Conservation (phyloP, 208 protist species). For the Leishmania aethiopica region DNA sequence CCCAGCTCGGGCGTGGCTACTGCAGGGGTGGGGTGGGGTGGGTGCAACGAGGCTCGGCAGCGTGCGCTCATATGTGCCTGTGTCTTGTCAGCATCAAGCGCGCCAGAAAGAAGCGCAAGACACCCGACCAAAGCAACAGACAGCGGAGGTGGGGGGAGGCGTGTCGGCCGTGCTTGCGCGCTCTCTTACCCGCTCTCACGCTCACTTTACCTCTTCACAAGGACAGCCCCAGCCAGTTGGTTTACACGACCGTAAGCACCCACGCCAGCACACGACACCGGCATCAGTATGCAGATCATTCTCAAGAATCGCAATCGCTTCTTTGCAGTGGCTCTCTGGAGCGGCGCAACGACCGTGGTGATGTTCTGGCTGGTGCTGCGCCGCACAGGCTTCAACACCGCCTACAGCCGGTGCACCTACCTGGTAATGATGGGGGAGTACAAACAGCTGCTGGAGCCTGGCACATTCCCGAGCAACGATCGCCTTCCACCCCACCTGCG, state of each 20-base stretch:
- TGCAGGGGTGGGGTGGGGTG: neutral
- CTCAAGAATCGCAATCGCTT: conserved; percentile 72
- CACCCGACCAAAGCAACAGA: neutral
- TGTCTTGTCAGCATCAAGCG: neutral
- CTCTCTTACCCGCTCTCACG: neutral
- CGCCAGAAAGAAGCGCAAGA: neutral
- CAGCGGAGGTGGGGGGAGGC: neutral
- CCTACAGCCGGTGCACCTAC: conserved; percentile 78
- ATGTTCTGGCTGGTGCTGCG: conserved; percentile 85
- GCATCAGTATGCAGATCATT: conserved; percentile 58
- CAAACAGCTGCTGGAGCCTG: conserved; percentile 74
- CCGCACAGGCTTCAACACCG: conserved; percentile 81
- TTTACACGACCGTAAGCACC: neutral
- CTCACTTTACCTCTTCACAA: neutral
- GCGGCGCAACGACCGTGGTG: conserved; percentile 57
- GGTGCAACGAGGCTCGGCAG: neutral
- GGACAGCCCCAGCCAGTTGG: neutral
- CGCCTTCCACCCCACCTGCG: conserved; percentile 81
- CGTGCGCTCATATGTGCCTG: neutral
- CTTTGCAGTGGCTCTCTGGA: conserved; percentile 64
- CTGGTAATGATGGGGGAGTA: conserved; percentile 88
- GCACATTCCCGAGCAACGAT: conserved; percentile 72
- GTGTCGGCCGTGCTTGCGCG: neutral
- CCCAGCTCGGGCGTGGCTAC: neutral
- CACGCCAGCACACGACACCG: neutral